These are phyloP conservation scores for Excoecaria agallocha DNA, from an alignment of 345 rosid genomes.

Conservation along the genomic window DNA sequence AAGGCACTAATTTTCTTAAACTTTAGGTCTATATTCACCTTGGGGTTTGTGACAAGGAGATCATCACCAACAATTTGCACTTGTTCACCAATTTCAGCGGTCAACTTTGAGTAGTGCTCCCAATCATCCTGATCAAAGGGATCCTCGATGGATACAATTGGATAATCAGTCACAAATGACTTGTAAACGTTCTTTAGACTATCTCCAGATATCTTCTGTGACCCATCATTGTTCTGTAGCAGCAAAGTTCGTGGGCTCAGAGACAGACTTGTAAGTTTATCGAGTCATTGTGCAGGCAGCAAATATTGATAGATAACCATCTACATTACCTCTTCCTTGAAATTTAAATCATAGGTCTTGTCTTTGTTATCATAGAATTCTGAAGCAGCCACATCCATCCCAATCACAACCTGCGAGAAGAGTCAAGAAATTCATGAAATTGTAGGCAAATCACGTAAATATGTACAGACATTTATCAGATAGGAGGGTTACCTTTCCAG, in stretches of 20 bases:
- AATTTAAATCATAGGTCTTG: constrained; percentile 49
- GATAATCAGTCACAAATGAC: constrained; percentile 80
- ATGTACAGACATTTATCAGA: background rate
- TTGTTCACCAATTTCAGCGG: constrained; percentile 64
- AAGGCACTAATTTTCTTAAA: background rate
- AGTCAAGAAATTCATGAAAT: background rate
- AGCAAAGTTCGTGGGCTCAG: background rate
- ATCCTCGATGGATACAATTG: constrained; percentile 93
- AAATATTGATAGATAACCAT: background rate
- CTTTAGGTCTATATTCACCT: constrained; percentile 42
- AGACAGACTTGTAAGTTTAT: background rate
- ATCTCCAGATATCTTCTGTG: constrained; percentile 85
- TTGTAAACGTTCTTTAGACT: constrained; percentile 83
- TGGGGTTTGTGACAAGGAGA: constrained; percentile 94
- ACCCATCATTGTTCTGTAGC: constrained; percentile 73
- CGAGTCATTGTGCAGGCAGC: background rate
- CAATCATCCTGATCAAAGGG: constrained; percentile 99
- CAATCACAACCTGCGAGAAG: constrained; percentile 57
- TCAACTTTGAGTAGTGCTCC: constrained; percentile 79
- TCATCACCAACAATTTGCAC: constrained; percentile 98
- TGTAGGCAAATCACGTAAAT: background rate
- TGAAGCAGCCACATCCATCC: constrained; percentile 78
- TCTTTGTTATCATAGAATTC: constrained; percentile 53
- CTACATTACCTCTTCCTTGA: constrained; percentile 32
- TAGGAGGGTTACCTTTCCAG: constrained; percentile 40